Evolutionary conservation across 2,329 filamentous ascomycete genomes (phyloP).

Genomic region (Blastomyces percursus): DNA sequence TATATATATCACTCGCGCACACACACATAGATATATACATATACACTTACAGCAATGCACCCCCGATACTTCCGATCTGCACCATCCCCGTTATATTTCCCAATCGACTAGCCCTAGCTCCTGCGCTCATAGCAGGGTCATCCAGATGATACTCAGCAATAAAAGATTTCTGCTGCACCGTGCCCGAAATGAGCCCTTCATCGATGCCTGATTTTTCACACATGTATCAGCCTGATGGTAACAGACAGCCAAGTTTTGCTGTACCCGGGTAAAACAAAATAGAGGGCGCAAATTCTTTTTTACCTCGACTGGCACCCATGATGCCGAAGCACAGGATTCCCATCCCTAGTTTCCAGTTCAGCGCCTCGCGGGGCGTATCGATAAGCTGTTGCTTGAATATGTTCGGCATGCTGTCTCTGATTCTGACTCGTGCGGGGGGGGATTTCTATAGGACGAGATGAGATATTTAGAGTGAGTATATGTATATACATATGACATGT

Average conservation of each 20-base stretch:
- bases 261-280: too few species aligned
- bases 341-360: conserved; percentile 73
- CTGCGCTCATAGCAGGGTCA: conserved; percentile 35
- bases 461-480: not conserved
- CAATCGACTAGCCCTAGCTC: conserved; percentile 55
- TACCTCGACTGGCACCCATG: conserved; percentile 62
- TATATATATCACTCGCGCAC: too few species aligned
- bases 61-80: conserved; percentile 63
- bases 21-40: too few species aligned
- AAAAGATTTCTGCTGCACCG: conserved; percentile 57
- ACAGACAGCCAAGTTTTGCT: not conserved
- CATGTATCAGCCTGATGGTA: not conserved
- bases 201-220: conserved; percentile 41
- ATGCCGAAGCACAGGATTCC: conserved; percentile 63
- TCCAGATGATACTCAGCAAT: conserved; percentile 48
- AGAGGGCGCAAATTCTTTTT: too few species aligned
- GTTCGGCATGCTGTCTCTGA: conserved; percentile 38
- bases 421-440: too few species aligned
- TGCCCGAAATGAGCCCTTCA: conserved; percentile 65
- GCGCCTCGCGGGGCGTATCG: conserved; percentile 56
- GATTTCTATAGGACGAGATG: too few species aligned
- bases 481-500: too few species aligned
- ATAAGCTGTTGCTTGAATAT: conserved; percentile 52
- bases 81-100: conserved; percentile 74
- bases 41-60: conserved; percentile 47